Conservation (phyloP, 1,284 basidiomycete genomes). For the Trichosporon asahii region DNA sequence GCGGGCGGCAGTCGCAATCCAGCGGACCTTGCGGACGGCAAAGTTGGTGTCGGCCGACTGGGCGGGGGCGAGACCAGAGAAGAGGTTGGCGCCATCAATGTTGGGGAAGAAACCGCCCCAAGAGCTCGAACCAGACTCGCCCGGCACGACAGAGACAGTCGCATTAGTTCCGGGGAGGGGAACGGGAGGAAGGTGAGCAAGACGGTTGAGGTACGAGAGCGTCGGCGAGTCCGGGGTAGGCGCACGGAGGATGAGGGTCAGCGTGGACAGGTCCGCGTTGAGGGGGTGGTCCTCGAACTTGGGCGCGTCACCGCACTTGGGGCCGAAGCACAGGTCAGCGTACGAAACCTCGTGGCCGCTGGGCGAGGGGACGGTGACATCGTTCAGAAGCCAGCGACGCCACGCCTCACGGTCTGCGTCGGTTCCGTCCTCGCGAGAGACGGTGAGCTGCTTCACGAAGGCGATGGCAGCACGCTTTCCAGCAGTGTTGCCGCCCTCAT, state of each 20-base stretch:
- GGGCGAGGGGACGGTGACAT: constrained; percentile 30
- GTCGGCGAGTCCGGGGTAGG: constrained; percentile 57
- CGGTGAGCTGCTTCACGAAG: constrained; percentile 48
- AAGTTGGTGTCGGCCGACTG: constrained; percentile 32
- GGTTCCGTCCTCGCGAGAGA: constrained; percentile 37
- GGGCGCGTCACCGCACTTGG: constrained; percentile 29
- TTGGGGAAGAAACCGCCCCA: constrained; percentile 44
- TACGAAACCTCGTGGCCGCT: constrained; percentile 29
- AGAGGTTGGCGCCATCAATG: constrained; percentile 42
- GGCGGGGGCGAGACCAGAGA: constrained; percentile 29
- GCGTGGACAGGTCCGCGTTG: constrained; percentile 38
- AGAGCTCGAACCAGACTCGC: constrained; percentile 19
- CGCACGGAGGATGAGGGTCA: constrained; percentile 43
- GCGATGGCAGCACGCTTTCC: constrained; percentile 44
- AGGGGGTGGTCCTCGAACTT: constrained; percentile 39
- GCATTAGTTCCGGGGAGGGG: constrained; percentile 32
- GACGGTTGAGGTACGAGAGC: constrained; percentile 57
- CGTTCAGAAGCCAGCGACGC: constrained; percentile 43
- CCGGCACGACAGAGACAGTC: constrained; percentile 36
- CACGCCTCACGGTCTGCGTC: constrained; percentile 33
- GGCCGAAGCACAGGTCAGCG: constrained; percentile 41
- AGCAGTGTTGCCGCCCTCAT: constrained; percentile 40
- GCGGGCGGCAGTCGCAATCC: constrained; percentile 81
- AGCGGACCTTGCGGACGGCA: constrained; percentile 70
- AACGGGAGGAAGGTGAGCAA: constrained; percentile 53